A percentile compares a stretch with the other conserved stretches of the same genome.
These are phyloP conservation scores for Larix sibirica DNA, from an alignment of 83 land plant species.

Conservation along the genomic window DNA sequence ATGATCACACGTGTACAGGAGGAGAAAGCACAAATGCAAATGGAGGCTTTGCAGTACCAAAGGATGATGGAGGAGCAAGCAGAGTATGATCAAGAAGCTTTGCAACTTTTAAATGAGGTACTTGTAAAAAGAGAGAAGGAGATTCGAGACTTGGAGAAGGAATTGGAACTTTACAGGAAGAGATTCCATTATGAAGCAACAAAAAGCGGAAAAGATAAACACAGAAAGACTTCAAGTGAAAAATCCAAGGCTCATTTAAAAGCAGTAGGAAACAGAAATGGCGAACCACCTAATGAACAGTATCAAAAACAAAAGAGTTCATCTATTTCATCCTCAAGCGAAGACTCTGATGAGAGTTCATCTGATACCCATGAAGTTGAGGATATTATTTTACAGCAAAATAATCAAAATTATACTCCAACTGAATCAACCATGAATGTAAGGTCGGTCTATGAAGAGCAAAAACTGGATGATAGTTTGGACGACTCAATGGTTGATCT, in stretches of 20 bases:
- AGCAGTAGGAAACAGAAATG: neutral
- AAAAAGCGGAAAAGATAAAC: slow-evolving; percentile 13
- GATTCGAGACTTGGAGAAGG: slow-evolving; percentile 51
- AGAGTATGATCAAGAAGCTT: slow-evolving; percentile 70
- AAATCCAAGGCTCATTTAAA: neutral
- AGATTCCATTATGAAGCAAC: slow-evolving; percentile 24
- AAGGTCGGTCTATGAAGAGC: slow-evolving; percentile 1
- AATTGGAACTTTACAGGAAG: slow-evolving; percentile 34
- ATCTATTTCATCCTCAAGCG: neutral
- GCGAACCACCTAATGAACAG: neutral
- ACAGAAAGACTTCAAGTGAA: neutral
- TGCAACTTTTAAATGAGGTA: slow-evolving; percentile 44
- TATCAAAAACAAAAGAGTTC: neutral
- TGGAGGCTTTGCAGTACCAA: slow-evolving; percentile 70
- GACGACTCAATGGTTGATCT: slow-evolving; percentile 24
- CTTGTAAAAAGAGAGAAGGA: slow-evolving; percentile 64
- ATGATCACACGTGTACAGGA: slow-evolving; percentile 80
- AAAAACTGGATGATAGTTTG: slow-evolving; percentile 17
- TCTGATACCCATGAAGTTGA: neutral
- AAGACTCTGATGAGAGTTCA: slow-evolving; percentile 4
- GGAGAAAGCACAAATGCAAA: slow-evolving; percentile 72
- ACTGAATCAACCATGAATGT: slow-evolving; percentile 7
- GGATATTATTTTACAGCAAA: slow-evolving; percentile 10
- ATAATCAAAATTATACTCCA: neutral
- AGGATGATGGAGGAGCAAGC: slow-evolving; percentile 83